These are phyloP conservation scores for Leishmania tropica DNA, from an alignment of 208 protist genomes.

Conservation along the genomic window DNA sequence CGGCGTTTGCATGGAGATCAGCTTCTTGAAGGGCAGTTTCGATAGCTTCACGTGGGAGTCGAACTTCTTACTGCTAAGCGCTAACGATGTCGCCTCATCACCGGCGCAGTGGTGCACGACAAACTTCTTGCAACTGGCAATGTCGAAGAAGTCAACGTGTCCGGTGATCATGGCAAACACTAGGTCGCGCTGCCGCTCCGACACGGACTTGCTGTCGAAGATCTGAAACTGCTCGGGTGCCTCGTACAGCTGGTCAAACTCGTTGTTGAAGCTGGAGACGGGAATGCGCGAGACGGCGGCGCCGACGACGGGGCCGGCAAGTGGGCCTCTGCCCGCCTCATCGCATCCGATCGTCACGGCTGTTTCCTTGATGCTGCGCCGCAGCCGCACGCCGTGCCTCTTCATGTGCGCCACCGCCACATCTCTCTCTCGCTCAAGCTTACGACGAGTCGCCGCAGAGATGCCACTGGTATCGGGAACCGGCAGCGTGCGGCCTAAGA, in stretches of 20 bases:
- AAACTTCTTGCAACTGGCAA: conserved; percentile 65
- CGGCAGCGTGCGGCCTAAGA: conserved; percentile 33
- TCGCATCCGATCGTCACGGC: conserved; percentile 89
- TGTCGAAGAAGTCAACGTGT: conserved; percentile 74
- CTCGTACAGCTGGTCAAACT: conserved; percentile 74
- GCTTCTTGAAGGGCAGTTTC: conserved; percentile 83
- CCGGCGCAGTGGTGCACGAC: conserved; percentile 79
- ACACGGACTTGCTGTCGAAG: conserved; percentile 88
- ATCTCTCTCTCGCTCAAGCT: conserved; percentile 54
- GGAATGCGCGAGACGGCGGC: conserved; percentile 86
- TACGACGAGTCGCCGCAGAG: conserved; percentile 34
- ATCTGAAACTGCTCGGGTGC: conserved; percentile 84
- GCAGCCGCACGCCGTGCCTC: conserved; percentile 71
- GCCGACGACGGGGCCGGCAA: conserved; percentile 90
- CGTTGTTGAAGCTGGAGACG: conserved; percentile 89
- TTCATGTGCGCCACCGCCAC: conserved; percentile 56
- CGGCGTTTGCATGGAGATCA: conserved; percentile 86
- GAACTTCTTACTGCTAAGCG: conserved; percentile 44
- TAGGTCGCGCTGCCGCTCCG: conserved; percentile 71
- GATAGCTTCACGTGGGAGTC: conserved; percentile 64
- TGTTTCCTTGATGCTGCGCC: conserved; percentile 87
- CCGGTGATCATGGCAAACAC: conserved; percentile 88
- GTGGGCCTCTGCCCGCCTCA: conserved; percentile 87
- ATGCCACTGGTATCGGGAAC: conserved; percentile 27
- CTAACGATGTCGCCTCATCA: conserved; percentile 48